A percentile compares a stretch with the other conserved stretches of the same genome.
These are phyloP conservation scores for Penicillium desertorum DNA, from an alignment of 495 filamentous ascomycete species.

Conservation along the genomic window DNA sequence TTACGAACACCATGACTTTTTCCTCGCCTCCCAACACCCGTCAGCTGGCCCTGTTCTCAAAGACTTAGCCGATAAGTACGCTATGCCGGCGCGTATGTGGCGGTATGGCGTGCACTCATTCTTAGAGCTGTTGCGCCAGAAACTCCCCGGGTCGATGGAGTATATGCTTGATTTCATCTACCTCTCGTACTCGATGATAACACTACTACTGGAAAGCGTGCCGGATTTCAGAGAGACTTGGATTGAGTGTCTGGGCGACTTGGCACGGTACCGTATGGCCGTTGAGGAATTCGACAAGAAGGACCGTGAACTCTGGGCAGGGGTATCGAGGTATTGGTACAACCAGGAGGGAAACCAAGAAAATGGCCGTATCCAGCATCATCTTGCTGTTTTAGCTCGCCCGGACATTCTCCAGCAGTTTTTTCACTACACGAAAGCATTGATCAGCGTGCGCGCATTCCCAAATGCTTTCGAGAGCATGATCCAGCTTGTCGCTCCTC, in stretches of 20 bases:
- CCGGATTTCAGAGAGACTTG: slow-evolving; percentile 78
- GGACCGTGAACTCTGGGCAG: slow-evolving; percentile 77
- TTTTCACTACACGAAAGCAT: slow-evolving; percentile 64
- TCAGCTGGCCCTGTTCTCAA: slow-evolving; percentile 58
- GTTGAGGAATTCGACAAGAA: slow-evolving; percentile 70
- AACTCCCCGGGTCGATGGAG: slow-evolving; percentile 68
- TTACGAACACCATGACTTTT: slow-evolving; percentile 80
- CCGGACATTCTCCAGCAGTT: slow-evolving; percentile 73
- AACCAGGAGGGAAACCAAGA: slow-evolving; percentile 69
- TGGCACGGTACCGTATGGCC: slow-evolving; percentile 73
- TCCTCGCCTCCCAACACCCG: slow-evolving; percentile 75
- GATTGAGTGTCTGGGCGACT: slow-evolving; percentile 86
- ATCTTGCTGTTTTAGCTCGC: slow-evolving; percentile 76
- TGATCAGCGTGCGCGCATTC: slow-evolving; percentile 54
- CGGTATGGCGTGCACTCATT: slow-evolving; percentile 78
- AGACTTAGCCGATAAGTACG: slow-evolving; percentile 64
- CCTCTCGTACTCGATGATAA: slow-evolving; percentile 78
- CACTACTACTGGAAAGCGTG: slow-evolving; percentile 73
- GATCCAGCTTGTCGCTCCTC: slow-evolving; percentile 66
- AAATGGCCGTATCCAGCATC: slow-evolving; percentile 78
- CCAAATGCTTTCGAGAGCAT: slow-evolving; percentile 65
- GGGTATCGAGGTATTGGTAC: slow-evolving; percentile 79
- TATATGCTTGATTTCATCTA: slow-evolving; percentile 83
- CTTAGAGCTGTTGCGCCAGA: slow-evolving; percentile 68
- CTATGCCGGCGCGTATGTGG: slow-evolving; percentile 86